Base-by-base conservation (phyloP, 1,284 basidiomycete species). In the Neonothopanus nambi region DNA sequence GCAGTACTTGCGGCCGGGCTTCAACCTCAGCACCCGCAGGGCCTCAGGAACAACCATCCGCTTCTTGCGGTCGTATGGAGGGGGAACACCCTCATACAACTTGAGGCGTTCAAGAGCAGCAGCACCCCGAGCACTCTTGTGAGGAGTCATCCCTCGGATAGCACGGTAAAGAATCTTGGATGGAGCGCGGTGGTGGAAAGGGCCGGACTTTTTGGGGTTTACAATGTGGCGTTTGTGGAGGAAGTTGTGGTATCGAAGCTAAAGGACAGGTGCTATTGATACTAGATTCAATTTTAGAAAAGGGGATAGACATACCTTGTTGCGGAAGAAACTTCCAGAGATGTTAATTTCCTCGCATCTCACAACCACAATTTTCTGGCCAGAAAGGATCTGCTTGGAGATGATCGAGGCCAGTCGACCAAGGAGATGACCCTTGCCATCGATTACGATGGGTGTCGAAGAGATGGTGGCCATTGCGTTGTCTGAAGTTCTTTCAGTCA, bases 371-470 rank as follows among this genome's bases (percentile, higher is more conserved):
- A 99, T 93, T 87, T 95, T 95, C 85, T 96, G 93, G 71, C 91
- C 92, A 63, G 83, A 88, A 60, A 92, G 81, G 60, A 93, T 84
- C 83, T 99, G 95, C 84, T 99, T 99, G 70, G 96, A 89, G 73
- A 99, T 85, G 72, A 98, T 94, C 66, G 95, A 97, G 72, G 97
- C 97, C 76, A 99, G 87, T 76, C 97, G 94, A 83, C 97, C 97
- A 76, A 98, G 90, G 74, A 99, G 91, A 82, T 98, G 96, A 74
- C 95, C 95, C 89, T 99, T 99, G 83, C 95, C 97, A 90, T 99
- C 97, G 82, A 99, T 97, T 67, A 99, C 85, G 84, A 96, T 92
- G 79, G 95, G 93, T 74, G 89, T 86, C 76, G 90, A 88, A 60
- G 89, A 91, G 78, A 93, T 87, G 62, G 88, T 88, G 84, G 91